These are phyloP conservation scores for Marasmius tenuissimus DNA, from an alignment of 1,284 basidiomycete species.

Conservation along the genomic window DNA sequence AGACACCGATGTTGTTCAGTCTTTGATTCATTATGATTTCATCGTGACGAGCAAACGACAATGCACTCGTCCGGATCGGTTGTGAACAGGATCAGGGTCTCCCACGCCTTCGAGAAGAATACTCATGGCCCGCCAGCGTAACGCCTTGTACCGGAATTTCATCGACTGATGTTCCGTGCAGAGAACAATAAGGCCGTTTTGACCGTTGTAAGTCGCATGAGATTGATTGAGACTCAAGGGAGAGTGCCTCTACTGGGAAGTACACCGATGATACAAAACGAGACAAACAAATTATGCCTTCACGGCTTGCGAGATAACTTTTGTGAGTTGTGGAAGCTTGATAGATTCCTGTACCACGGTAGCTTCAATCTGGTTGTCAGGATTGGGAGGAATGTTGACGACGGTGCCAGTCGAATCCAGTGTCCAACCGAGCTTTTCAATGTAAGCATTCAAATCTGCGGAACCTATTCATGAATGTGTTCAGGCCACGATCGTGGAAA, in stretches of 20 bases:
- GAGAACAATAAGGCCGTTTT: too few species aligned
- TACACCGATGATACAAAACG: slow-evolving; percentile 7
- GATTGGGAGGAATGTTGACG: slow-evolving; percentile 79
- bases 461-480: slow-evolving; percentile 39
- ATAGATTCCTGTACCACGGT: slow-evolving; percentile 92
- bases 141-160: too few species aligned
- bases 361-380: slow-evolving; percentile 94
- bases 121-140: too few species aligned
- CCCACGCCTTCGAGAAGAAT: too few species aligned
- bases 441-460: slow-evolving; percentile 61
- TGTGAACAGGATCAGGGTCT: too few species aligned
- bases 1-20: too few species aligned
- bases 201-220: too few species aligned
- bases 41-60: too few species aligned
- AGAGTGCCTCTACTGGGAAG: background rate
- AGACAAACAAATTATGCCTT: slow-evolving; percentile 24
- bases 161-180: too few species aligned
- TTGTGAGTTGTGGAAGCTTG: slow-evolving; percentile 82
- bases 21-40: too few species aligned
- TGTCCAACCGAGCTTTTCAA: slow-evolving; percentile 76
- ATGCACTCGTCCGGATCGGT: too few species aligned
- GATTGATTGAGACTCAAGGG: background rate
- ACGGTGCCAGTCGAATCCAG: slow-evolving; percentile 59
- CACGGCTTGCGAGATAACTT: slow-evolving; percentile 77
- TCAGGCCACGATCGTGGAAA: slow-evolving; percentile 17